Base-by-base conservation (phyloP, 2,329 filamentous ascomycete genomes). In the Alternaria burnsii region DNA sequence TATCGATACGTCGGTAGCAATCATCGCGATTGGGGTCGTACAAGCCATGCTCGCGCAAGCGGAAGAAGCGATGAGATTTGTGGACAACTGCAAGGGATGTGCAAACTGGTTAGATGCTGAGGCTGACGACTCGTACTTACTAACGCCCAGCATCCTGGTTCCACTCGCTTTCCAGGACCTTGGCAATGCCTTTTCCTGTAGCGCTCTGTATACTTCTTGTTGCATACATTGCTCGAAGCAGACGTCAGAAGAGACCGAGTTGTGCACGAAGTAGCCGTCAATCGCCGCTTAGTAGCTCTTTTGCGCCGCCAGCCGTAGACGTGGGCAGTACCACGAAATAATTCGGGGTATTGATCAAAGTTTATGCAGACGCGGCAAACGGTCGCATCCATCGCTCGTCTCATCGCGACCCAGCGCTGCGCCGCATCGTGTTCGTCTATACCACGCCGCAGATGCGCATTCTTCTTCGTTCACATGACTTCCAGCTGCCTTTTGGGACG, bases 401-500 rank as follows among this genome's bases (percentile, higher is more conserved):
- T 42, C 38, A 46, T 36, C n/a, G 40, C 14, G 40, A 22, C 41
- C 24, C 34, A 22, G 36, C 28, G 36, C 44, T 54, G 53, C 32
- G 54, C 41, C 30, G 40, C 61, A 51, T 46, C 20, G 38, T 46
- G 30, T 47, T 36, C 46, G 34, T 54, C 8, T 47, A 46, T 44
- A 52, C 61, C 40, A 46, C 55, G 56, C 52, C 60, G 52, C 38
- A 30, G 20, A 36, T 11, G 40, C 50, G 54, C 55, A 52, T 58
- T 32, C 54, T 34, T 24, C 46, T 30, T 11, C 43, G 42, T 47
- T 58, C 62, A 64, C 61, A 55, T 64, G 64, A 66, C 57, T 44
- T 53, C 18, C 40, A 22, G 34, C 52, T n/a, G 34, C n/a, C 44
- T 44, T 52, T 46, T 34, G 50, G 18, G 52, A 44, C 41, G 44